Conservation (phyloP, 1,284 basidiomycete genomes). For the Calocybe gambosa region DNA sequence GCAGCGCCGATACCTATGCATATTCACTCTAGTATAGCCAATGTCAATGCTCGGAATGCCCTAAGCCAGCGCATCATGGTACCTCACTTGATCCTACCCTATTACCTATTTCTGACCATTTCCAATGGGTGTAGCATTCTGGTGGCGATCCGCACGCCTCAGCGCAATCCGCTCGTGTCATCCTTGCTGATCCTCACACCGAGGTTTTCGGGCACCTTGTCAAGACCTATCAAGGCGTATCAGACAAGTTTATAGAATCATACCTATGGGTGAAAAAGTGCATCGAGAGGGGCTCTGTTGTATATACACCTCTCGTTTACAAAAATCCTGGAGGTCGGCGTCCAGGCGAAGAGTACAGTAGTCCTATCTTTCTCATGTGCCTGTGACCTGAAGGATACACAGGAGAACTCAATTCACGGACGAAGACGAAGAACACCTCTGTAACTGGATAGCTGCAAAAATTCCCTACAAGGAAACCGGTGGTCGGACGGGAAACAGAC, state of each 20-base stretch:
- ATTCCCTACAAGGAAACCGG: slow-evolving; percentile 76
- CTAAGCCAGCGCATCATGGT: slow-evolving; percentile 66
- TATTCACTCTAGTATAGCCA: slow-evolving; percentile 71
- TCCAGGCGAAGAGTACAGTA: slow-evolving; percentile 69
- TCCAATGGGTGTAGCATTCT: slow-evolving; percentile 47
- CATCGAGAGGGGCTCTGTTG: slow-evolving; percentile 55
- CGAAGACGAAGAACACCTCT: slow-evolving; percentile 65
- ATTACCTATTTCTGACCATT: slow-evolving; percentile 8
- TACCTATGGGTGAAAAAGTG: slow-evolving; percentile 78
- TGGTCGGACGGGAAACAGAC: slow-evolving; percentile 69
- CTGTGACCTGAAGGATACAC: slow-evolving; percentile 2
- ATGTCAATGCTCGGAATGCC: slow-evolving; percentile 58
- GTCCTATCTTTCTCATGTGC: slow-evolving; percentile 1
- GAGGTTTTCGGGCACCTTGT: slow-evolving; percentile 66
- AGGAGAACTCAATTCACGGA: slow-evolving; percentile 72
- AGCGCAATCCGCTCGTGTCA: slow-evolving; percentile 59
- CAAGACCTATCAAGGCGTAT: slow-evolving; percentile 57
- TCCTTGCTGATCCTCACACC: slow-evolving; percentile 71
- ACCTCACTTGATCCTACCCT: slow-evolving; percentile 20
- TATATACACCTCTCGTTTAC: slow-evolving; percentile 67
- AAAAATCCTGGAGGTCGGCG: slow-evolving; percentile 76
- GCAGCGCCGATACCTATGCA: slow-evolving; percentile 63
- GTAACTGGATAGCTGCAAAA: slow-evolving; percentile 70
- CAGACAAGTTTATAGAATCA: slow-evolving; percentile 69
- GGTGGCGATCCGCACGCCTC: slow-evolving; percentile 68